Evolutionary conservation across 2,329 filamentous ascomycete genomes (phyloP), one percentile per base, ranked within the genome.

Genomic region (Aureobasidium sp.): DNA sequence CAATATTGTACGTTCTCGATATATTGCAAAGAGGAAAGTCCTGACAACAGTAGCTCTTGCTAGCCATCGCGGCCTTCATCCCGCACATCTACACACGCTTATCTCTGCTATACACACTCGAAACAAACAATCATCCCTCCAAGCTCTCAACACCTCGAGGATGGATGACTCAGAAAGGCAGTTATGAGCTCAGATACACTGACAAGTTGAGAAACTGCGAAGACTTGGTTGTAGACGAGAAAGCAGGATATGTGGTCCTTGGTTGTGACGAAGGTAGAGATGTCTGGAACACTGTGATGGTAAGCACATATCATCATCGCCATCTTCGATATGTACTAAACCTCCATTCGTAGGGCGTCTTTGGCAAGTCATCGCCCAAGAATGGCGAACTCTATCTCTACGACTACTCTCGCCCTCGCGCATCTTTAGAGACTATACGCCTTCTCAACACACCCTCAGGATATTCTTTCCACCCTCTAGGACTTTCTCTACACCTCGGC

Each of bases 201-300:
- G 71, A 81, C 54, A 69, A 70, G 7, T 54, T 83, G 13, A 72
- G 77, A 7, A 83, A 83, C 66, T 83, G 81, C 67, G 81, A 83
- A 65, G 81, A 83, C 75, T 73, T 79, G 36, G 65, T 80, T 8
- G 36, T 82, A n/a, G 75, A 78, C 43, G 75, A 78, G 38, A 67
- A 71, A 1, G 68, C 72, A 31, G 77, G 77, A 3, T 71, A 78
- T n/a, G 79, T 79, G 10, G 71, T 84, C 8, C 64, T 83, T 60
- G 80, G 79, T 66, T 84, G 81, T 69, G 80, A 83, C 66, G 73
- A 77, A 0, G 79, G 77, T 18, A 67, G 81, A 29, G 80, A 82
- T 69, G 69, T 71, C 7, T 83, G 80, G 80, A 82, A 83, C 60
- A 81, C 80, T 0, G 80, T 83, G 15, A 81, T 82, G 80, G 80